Evolutionary conservation across 768 basidiomycete genomes (phyloP), one percentile per base, ranked within the genome.

Genomic region (Boletus reticulatus): DNA sequence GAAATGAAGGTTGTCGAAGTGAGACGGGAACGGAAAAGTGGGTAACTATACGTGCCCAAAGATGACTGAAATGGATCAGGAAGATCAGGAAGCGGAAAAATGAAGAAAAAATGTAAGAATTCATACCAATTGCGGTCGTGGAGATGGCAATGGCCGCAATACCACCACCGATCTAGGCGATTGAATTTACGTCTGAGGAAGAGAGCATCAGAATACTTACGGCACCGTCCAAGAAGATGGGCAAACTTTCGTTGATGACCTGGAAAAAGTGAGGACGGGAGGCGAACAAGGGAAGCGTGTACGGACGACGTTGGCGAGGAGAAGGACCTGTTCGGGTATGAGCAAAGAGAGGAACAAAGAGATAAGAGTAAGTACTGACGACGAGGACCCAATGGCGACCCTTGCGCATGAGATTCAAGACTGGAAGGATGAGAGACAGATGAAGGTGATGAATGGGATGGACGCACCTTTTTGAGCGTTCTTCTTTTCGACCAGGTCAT

Each of bases 331-430:
- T 9, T 4, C 10, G n/a, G 1, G 32, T 4, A 31, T 64, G 41
- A 48, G 52, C 2, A 73, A 6, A 3, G 27, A 13, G 6, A 4
- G 3, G 0, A 11, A 16, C 36, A 17, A n/a, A 2, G 20, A 29
- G 31, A 24, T 3, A 43, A 4, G 24, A 9, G 39, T 42, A 19
- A 42, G 38, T 16, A 43, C 78, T 50, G 65, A 93, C 94, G 49
- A 97, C 95, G 10, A 98, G 81, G 13, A 98, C 93, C 96, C 96
- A 94, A 71, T 94, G 92, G 4, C 92, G 81, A 0, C 91, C 89
- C 59, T 77, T 81, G 37, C 75, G 70, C 79, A 87, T 80, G 16
- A 86, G 68, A 11, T 65, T 67, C 34, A 85, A 71, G 19, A 86
- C 85, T 85, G 52, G 52, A 38, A 14, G 6, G 36, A 46, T 68